These are phyloP conservation scores for Hirsutella minnesotensis DNA, from an alignment of 2,329 filamentous ascomycete genomes.

Conservation along the genomic window DNA sequence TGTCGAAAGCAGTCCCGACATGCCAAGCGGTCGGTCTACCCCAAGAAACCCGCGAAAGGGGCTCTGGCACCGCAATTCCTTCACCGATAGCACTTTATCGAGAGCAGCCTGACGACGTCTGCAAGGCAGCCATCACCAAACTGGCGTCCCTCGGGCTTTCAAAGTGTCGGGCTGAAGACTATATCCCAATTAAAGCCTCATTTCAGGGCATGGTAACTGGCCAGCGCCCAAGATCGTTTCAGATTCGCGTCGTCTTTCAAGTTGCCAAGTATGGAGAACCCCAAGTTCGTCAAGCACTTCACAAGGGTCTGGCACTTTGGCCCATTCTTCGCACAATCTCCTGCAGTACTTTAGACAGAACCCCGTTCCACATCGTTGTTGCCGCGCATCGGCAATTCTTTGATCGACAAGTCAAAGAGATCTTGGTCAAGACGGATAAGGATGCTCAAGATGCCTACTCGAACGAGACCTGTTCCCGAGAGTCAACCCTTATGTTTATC, in stretches of 20 bases:
- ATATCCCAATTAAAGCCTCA: slow-evolving; percentile 17
- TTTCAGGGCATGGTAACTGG: slow-evolving; percentile 18
- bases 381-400: slow-evolving; percentile 11
- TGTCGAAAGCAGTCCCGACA: neutral
- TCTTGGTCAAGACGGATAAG: slow-evolving; percentile 9
- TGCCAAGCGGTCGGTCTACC: neutral
- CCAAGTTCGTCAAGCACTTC: slow-evolving; percentile 15
- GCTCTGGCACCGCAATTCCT: neutral
- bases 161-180: slow-evolving; percentile 13
- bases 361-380: slow-evolving; percentile 17
- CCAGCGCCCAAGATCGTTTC: slow-evolving; percentile 21
- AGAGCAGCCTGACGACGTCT: neutral
- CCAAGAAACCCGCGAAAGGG: neutral
- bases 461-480: slow-evolving; percentile 8
- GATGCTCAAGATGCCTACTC: slow-evolving; percentile 11
- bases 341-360: slow-evolving; percentile 7
- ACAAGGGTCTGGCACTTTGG: slow-evolving; percentile 13
- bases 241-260: slow-evolving; percentile 19
- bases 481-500: slow-evolving; percentile 18
- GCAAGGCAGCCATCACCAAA: slow-evolving; percentile 3
- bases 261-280: slow-evolving; percentile 8
- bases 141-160: slow-evolving; percentile 9
- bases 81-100: neutral
- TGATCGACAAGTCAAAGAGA: slow-evolving; percentile 12
- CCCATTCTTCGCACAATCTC: slow-evolving; percentile 19